Percentiles rank a stretch among this genome's conserved stretches.
phyloP scores from a whole-genome alignment of 1,139 yeast genomes.

The Magnusiomyces fungicola region DNA sequence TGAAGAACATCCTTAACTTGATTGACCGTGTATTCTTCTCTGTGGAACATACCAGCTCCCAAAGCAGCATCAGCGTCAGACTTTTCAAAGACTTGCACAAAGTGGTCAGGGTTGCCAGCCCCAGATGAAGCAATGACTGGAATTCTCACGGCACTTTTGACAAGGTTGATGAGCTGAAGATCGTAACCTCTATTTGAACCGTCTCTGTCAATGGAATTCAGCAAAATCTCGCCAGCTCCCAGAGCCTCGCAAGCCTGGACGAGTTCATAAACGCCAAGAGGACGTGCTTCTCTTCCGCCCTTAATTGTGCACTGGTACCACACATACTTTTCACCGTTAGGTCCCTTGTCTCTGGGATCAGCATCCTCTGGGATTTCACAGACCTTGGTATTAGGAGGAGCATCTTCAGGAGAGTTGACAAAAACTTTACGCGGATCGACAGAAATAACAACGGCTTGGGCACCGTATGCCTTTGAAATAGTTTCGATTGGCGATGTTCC shows the following conservation, averaged over 20 bases:
- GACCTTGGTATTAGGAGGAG: slow-evolving; percentile 48
- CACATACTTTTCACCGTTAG: slow-evolving; percentile 77
- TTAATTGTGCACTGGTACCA: slow-evolving; percentile 95
- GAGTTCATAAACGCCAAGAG: slow-evolving; percentile 84
- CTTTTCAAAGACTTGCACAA: slow-evolving; percentile 71
- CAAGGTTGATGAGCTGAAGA: slow-evolving; percentile 69
- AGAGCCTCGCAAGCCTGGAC: slow-evolving; percentile 81
- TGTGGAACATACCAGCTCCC: slow-evolving; percentile 97
- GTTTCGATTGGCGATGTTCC: slow-evolving; percentile 88
- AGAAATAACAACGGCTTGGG: slow-evolving; percentile 93
- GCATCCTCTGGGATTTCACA: slow-evolving; percentile 32
- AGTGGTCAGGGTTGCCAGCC: slow-evolving; percentile 89
- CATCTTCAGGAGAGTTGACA: slow-evolving; percentile 49
- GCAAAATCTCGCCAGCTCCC: slow-evolving; percentile 93
- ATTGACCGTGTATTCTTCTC: slow-evolving; percentile 82
- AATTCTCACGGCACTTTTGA: slow-evolving; percentile 65
- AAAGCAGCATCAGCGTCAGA: slow-evolving; percentile 92
- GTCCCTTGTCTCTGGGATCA: slow-evolving; percentile 40
- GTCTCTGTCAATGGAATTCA: slow-evolving; percentile 93
- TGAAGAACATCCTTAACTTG: slow-evolving; percentile 55
- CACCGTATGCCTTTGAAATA: slow-evolving; percentile 85
- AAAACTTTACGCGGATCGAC: slow-evolving; percentile 91
- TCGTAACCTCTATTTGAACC: slow-evolving; percentile 93
- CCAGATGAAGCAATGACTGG: slow-evolving; percentile 98
- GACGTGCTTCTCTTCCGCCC: slow-evolving; percentile 89